These are phyloP conservation scores for Hemisphaericaspora xylofermentans DNA, from an alignment of 1,139 yeast species.

Conservation along the genomic window DNA sequence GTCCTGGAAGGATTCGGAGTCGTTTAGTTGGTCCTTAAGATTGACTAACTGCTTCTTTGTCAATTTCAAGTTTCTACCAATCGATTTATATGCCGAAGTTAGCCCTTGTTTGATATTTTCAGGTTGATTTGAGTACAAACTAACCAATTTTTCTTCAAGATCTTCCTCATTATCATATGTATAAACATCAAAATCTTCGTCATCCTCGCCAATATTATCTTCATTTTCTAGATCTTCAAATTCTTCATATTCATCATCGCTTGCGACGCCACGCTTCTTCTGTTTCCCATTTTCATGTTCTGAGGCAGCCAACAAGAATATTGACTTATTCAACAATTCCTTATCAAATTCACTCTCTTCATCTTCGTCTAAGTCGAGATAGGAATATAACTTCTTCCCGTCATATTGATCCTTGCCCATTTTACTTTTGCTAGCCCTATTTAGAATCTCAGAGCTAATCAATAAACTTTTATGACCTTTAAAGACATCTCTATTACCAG, in stretches of 20 bases:
- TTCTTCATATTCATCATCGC: conserved; percentile 17
- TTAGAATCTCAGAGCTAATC: conserved; percentile 15
- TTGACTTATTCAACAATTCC: conserved; percentile 15
- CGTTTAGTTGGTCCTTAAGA: conserved; percentile 60
- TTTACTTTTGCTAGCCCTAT: conserved; percentile 7
- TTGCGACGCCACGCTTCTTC: not conserved
- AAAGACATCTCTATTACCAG: conserved; percentile 4
- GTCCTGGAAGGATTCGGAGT: conserved; percentile 62
- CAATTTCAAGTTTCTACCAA: conserved; percentile 65
- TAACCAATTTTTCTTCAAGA: conserved; percentile 51
- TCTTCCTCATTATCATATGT: conserved; percentile 26
- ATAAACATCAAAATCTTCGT: conserved; percentile 18
- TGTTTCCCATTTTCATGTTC: conserved; percentile 1
- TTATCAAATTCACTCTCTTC: conserved; percentile 19
- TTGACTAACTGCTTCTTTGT: conserved; percentile 65
- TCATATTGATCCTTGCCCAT: conserved; percentile 20
- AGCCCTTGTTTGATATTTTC: conserved; percentile 68
- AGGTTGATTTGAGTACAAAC: conserved; percentile 88
- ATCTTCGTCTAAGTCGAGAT: conserved; percentile 23
- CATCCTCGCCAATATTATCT: conserved; percentile 20
- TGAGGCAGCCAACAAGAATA: conserved; percentile 17
- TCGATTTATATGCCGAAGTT: conserved; percentile 65
- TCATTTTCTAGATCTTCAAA: conserved; percentile 24
- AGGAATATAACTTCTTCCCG: conserved; percentile 28
- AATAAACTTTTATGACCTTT: conserved; percentile 7